These are phyloP conservation scores for Penicillium sp. DNA, from an alignment of 2,329 filamentous ascomycete genomes.

Conservation along the genomic window DNA sequence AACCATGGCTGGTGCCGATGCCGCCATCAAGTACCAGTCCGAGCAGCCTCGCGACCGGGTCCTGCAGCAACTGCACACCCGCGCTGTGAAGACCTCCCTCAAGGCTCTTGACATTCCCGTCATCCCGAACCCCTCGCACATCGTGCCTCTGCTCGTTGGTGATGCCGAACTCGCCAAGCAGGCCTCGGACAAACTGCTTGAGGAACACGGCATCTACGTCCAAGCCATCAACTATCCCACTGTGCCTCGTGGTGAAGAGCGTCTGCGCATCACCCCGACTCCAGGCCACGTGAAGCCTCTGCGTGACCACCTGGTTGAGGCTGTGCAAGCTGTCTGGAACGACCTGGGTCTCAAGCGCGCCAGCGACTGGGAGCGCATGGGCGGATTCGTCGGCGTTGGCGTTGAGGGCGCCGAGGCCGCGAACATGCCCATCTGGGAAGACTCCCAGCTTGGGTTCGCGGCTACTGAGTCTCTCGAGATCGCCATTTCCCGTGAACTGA, in stretches of 20 bases:
- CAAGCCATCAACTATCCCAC: constrained; percentile 99
- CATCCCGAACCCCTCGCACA: constrained; percentile 96
- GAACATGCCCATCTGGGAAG: constrained; percentile 83
- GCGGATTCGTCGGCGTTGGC: constrained; percentile 94
- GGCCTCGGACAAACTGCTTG: constrained; percentile 88
- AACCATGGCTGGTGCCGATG: constrained; percentile 91
- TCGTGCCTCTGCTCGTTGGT: constrained; percentile 90
- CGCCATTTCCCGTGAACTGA: constrained; percentile 52
- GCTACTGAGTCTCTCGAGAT: constrained; percentile 64
- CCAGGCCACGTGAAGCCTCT: constrained; percentile 86
- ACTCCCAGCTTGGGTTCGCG: constrained; percentile 77
- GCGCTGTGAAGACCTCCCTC: constrained; percentile 86
- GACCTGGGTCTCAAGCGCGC: constrained; percentile 90
- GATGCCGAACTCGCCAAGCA: constrained; percentile 91
- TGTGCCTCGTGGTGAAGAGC: constrained; percentile 95
- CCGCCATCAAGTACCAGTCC: constrained; percentile 94
- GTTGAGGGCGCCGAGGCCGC: constrained; percentile 64
- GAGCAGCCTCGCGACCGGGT: constrained; percentile 81
- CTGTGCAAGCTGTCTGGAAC: constrained; percentile 85
- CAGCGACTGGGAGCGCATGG: constrained; percentile 85
- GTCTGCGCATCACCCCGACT: constrained; percentile 92
- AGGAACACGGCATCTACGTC: constrained; percentile 92
- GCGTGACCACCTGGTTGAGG: constrained; percentile 81
- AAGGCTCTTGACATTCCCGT: constrained; percentile 84
- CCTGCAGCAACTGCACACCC: constrained; percentile 94